phyloP scores from a whole-genome alignment of 2,329 filamentous ascomycete genomes.

The Ophiocordyceps polyrhachis-furcata region DNA sequence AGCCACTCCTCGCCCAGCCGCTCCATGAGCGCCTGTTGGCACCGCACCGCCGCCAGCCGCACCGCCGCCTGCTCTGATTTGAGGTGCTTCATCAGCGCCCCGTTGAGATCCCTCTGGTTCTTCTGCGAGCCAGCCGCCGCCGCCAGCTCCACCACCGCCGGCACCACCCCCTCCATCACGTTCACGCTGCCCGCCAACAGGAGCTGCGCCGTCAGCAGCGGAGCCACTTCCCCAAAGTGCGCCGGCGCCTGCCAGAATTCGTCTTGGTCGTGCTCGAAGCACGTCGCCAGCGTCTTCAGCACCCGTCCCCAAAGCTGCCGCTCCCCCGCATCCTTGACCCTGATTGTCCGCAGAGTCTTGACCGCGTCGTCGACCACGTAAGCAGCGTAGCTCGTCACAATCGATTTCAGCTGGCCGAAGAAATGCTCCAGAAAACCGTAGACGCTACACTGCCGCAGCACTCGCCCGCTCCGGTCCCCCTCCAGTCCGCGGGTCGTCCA shows the following conservation, averaged over 20 bases:
- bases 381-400: slow-evolving; percentile 80
- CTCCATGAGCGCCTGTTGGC: slow-evolving; percentile 63
- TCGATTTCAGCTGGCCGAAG: slow-evolving; percentile 75
- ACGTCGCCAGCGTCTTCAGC: slow-evolving; percentile 51
- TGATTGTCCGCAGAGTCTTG: slow-evolving; percentile 33
- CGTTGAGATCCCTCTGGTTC: slow-evolving; percentile 82
- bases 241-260: slow-evolving; percentile 90
- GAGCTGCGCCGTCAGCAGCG: slow-evolving; percentile 51
- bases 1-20: slow-evolving; percentile 87
- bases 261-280: slow-evolving; percentile 80
- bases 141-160: slow-evolving; percentile 63
- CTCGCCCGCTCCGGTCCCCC: slow-evolving; percentile 37
- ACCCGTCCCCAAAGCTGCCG: slow-evolving; percentile 48
- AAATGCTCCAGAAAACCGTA: slow-evolving; percentile 67
- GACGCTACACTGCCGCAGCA: slow-evolving; percentile 51
- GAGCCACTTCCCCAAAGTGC: slow-evolving; percentile 59
- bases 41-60: slow-evolving; percentile 64
- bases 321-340: slow-evolving; percentile 30
- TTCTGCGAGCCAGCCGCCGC: slow-evolving; percentile 66
- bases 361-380: slow-evolving; percentile 66
- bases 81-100: slow-evolving; percentile 57
- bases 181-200: slow-evolving; percentile 24
- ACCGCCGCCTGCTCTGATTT: slow-evolving; percentile 53
- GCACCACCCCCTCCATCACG: slow-evolving; percentile 38
- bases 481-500: slow-evolving; percentile 50